Evolutionary conservation across 768 basidiomycete genomes (phyloP).

Genomic region (Phylloporus sp.): DNA sequence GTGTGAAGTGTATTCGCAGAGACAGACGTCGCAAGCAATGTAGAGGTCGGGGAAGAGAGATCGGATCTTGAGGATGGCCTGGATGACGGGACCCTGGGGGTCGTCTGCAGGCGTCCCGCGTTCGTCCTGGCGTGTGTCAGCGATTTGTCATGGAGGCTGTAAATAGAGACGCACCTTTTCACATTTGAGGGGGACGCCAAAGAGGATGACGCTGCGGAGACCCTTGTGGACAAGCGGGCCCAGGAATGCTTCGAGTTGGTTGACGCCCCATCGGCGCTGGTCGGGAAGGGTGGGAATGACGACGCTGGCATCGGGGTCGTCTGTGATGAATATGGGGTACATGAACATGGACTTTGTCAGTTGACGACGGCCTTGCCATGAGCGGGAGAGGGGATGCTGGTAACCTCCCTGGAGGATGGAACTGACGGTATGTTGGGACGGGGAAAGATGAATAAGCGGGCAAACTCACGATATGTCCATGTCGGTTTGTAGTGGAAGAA

Average conservation of each 20-base stretch:
- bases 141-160: neutral
- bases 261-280: constrained; percentile 93
- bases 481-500: too few relatives aligned
- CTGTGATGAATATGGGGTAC: constrained; percentile 98
- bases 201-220: constrained; percentile 86
- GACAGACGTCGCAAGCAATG: constrained; percentile 92
- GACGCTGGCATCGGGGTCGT: constrained; percentile 82
- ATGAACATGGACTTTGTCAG: constrained; percentile 93
- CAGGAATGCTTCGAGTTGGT: constrained; percentile 83
- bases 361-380: constrained; percentile 78
- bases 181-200: constrained; percentile 84
- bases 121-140: constrained; percentile 50
- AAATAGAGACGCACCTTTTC: constrained; percentile 50
- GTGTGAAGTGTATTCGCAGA: constrained; percentile 99
- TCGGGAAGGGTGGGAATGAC: constrained; percentile 76
- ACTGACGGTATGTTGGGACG: constrained; percentile 29
- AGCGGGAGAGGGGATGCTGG: constrained; percentile 82
- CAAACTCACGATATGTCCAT: constrained; percentile 46
- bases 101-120: constrained; percentile 89
- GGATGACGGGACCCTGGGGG: constrained; percentile 85
- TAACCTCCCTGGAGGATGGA: constrained; percentile 91
- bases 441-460: neutral
- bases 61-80: constrained; percentile 77
- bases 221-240: constrained; percentile 87
- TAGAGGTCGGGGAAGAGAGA: constrained; percentile 77